Evolutionary conservation across 169 alveolate genomes (phyloP), one percentile per base, ranked within the genome.

Genomic region (Babesia divergens): DNA sequence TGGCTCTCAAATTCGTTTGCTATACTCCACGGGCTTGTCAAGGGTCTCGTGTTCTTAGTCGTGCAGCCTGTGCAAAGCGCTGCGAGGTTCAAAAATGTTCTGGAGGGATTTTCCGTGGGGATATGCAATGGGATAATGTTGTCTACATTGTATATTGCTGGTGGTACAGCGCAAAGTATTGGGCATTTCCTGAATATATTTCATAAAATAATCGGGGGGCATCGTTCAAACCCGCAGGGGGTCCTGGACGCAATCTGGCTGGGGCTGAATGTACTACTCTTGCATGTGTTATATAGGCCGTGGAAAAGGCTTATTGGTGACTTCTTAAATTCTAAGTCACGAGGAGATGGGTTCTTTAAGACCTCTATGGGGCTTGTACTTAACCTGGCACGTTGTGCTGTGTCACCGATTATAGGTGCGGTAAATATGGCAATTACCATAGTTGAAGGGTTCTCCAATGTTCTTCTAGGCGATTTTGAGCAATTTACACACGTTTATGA

Each of bases 401-500:
- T 91, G 37, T 84, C 95, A 5, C 96, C 96, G 13, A 24, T 94
- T n/a, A 88, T 90, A 53, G 97, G 96, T 7, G 64, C 86, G 16
- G 82, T 91, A 29, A 94, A 93, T 59, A 71, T 94, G 58, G 69
- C 89, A 49, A 92, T 96, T 34, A 86, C 94, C 52, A 74, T 94
- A 20, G 90, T 93, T 16, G 97, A 94, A 62, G 96, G 97, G 8
- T 88, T 94, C 62, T 86, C 97, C 28, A 94, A 92, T 50, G 90
- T 93, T 11, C 81, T 94, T 26, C 82, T 94, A 13, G 97, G 97
- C 11, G 97, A 94, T 65, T 91, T 93, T 52, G 97, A 93, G 76
- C 93, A 93, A 72, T 93, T 94, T 72, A 89, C 95, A 5, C 88
- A 80, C 59, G 65, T 80, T 2, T 80, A 68, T 37, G 88, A 80